Conservation (phyloP, 768 basidiomycete genomes). For the Leccinum variicolor region DNA sequence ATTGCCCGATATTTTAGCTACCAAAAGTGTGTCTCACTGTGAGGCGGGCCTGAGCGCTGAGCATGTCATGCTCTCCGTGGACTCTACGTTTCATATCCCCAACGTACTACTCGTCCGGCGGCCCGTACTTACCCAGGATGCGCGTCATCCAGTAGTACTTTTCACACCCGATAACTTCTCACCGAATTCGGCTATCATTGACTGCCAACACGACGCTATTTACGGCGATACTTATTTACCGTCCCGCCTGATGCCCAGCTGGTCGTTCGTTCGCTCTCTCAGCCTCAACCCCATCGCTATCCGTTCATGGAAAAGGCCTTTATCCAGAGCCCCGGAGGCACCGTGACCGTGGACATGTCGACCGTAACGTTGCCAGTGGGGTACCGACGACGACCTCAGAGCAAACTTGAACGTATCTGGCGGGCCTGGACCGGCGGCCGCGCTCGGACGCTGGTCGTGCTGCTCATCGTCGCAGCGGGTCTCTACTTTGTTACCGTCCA, state of each 20-base stretch:
- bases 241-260: too few species aligned
- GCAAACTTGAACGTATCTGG: background rate
- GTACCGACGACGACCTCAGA: background rate
- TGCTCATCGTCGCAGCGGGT: conserved; percentile 10
- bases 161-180: too few species aligned
- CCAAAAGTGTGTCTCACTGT: background rate
- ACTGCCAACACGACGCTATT: too few species aligned
- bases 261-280: background rate
- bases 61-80: too few species aligned
- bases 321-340: background rate
- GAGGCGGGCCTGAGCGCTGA: too few species aligned
- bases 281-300: background rate
- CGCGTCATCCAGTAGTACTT: too few species aligned
- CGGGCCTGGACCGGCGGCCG: background rate
- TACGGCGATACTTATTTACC: too few species aligned
- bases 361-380: background rate
- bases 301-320: conserved; percentile 13
- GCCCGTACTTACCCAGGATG: too few species aligned
- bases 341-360: background rate
- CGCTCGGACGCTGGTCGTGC: conserved; percentile 14
- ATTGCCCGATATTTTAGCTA: background rate
- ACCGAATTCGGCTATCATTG: too few species aligned
- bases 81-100: too few species aligned
- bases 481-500: conserved; percentile 14
- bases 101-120: too few species aligned